These are phyloP conservation scores for Cydonia oblonga DNA, from an alignment of 331 rosid genomes.

Conservation along the genomic window DNA sequence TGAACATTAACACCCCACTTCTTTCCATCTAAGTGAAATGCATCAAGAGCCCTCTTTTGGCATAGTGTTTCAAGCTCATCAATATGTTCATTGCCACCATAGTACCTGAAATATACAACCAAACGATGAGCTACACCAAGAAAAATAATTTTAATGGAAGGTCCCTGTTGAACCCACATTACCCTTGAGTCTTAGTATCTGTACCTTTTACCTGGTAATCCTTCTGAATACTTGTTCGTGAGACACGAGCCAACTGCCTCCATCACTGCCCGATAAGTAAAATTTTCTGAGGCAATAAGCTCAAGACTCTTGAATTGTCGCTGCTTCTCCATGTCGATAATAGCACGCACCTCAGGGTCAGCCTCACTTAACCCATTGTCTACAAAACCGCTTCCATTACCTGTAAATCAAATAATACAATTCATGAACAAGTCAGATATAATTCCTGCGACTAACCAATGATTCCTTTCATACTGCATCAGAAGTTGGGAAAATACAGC, in stretches of 20 bases:
- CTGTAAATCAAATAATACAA: constrained; percentile 15
- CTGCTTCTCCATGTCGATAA: constrained; percentile 63
- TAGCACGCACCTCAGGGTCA: constrained; percentile 68
- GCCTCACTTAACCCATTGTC: constrained; percentile 69
- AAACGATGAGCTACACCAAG: not conserved
- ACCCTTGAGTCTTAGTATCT: not conserved
- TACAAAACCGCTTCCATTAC: constrained; percentile 39
- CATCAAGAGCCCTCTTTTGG: constrained; percentile 76
- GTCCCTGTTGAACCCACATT: not conserved
- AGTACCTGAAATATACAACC: constrained; percentile 45
- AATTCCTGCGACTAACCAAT: not conserved
- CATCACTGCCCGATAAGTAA: constrained; percentile 88
- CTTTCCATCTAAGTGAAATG: constrained; percentile 56
- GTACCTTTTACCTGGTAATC: constrained; percentile 93
- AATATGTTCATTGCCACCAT: constrained; percentile 90
- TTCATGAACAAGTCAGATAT: not conserved
- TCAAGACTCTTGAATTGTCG: constrained; percentile 85
- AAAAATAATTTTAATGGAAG: not conserved
- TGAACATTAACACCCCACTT: constrained; percentile 98
- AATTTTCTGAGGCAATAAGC: constrained; percentile 97
- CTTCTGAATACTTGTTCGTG: constrained; percentile 93
- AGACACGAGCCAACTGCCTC: constrained; percentile 98
- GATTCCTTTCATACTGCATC: not conserved
- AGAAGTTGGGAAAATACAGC: not conserved
- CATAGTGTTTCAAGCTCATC: constrained; percentile 89